Evolutionary conservation across 2,329 filamentous ascomycete species (phyloP), one percentile per base, ranked within the genome.

Genomic region (Colletotrichum liaoningense): DNA sequence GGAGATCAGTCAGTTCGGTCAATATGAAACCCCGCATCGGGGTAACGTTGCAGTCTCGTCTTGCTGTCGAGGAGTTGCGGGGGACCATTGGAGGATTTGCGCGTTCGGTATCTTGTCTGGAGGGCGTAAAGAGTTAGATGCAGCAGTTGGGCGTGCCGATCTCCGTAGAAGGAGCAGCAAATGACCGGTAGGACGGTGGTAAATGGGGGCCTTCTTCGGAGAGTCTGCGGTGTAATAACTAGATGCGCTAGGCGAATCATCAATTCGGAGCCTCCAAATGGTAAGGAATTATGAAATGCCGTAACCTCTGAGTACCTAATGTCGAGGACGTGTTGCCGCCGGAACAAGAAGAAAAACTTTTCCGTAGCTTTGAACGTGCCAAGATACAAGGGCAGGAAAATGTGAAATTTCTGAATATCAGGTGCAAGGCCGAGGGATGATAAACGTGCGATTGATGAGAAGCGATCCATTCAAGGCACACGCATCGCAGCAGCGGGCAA

Each of bases 391-490:
- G 46, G 52, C 33, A n/a, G 52, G 49, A 52, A 38, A 11, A 26
- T 42, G 6, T 16, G 38, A 62, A 49, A 62, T 16, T 62, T 49
- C 19, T n/a, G 57, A 60, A 63, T 28, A 49, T 69, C 35, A 63
- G 54, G 22, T 38, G 49, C 24, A 26, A 14, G 35, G 24, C 38
- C 46, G 59, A 49, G 64, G 22, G 35, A 30, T 55, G 52, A 42
- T 60, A 9, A 42, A 33, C 42, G 26, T 42, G 59, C 16, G 60
- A 63, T 22, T 16, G 24, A 19, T 33, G 38, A 38, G n/a, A 71
- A 71, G 68, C 68, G 68, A 46, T 38, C 63, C 63, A 71, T 67
- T 67, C 68, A 67, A 71, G 30, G 24, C 33, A 22, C 42, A 33
- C 26, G 54, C 22, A 49, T 38, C 46, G n/a, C 28, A 59, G 33